Evolutionary conservation across 805 yeast genomes (phyloP), one percentile per base, ranked within the genome.

Genomic region (Saturnispora halmiae): DNA sequence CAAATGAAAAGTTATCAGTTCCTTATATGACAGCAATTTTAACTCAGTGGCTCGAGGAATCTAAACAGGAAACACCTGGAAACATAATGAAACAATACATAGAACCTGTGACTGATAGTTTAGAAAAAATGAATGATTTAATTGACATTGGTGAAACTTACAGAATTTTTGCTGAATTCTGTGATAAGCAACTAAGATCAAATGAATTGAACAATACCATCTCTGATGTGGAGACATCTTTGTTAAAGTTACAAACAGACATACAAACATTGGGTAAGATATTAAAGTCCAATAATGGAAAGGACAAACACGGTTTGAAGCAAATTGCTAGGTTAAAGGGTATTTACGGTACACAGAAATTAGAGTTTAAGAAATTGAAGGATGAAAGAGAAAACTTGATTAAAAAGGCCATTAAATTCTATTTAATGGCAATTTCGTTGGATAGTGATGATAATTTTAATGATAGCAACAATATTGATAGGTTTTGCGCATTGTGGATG

Each of bases 401-500:
- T 6, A 59, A 59, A 19, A 69, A 72, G 26, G 74, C 94, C 0
- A 63, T 79, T 13, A 69, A 66, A 18, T 79, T 72, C 47, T 84
- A 79, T 51, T 51, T 86, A 39, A 66, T 63, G 31, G 65, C 82
- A 13, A 59, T 82, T n/a, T 55, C 67, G 1, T 57, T 63, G 15
- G 43, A 39, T 22, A 72, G 69, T 35, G 51, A 52, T 27, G 52
- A 48, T 3, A 65, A 56, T n/a, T 6, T 4, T 29, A 14, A 19
- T 10, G n/a, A 19, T 44, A 72, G 69, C 40, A 76, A 72, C 36
- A 74, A 72, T 44, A 62, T 81, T 22, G 94, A 85, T 53, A 73
- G 83, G 42, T 80, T 88, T 46, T 80, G 88, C 57, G 82, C 88
- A 0, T 57, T 90, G 9, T 90, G 96, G 94, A 65, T 90, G 30